Evolutionary conservation across 1,284 basidiomycete genomes (phyloP).

Genomic region (Ustilago shanxiensis): DNA sequence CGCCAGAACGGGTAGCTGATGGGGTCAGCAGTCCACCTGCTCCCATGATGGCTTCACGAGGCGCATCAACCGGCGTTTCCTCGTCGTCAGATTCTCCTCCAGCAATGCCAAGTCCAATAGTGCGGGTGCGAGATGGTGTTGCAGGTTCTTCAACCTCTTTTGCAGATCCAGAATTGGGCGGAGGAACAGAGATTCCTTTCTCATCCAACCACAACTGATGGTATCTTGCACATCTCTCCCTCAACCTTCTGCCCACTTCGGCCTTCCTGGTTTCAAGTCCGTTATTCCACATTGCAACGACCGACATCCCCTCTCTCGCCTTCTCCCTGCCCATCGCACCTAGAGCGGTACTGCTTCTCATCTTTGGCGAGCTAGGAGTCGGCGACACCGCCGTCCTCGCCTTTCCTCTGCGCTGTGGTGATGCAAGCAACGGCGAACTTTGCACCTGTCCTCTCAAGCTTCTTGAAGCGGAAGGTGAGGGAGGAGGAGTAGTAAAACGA

Average conservation of each 20-base stretch:
- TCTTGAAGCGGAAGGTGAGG: not conserved
- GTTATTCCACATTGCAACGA: slow-evolving; percentile 66
- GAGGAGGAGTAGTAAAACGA: slow-evolving; percentile 27
- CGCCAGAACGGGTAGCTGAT: slow-evolving; percentile 41
- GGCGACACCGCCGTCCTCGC: slow-evolving; percentile 10
- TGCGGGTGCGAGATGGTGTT: slow-evolving; percentile 22
- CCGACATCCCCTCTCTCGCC: slow-evolving; percentile 56
- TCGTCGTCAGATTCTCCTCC: slow-evolving; percentile 81
- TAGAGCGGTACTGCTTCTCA: slow-evolving; percentile 11
- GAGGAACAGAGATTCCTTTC: slow-evolving; percentile 26
- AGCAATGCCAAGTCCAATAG: slow-evolving; percentile 20
- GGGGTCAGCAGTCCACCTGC: slow-evolving; percentile 44
- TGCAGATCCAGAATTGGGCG: not conserved
- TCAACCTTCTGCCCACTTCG: slow-evolving; percentile 52
- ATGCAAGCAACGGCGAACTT: slow-evolving; percentile 21
- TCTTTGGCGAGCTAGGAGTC: slow-evolving; percentile 18
- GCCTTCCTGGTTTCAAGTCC: slow-evolving; percentile 62
- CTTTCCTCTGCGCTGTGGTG: slow-evolving; percentile 11
- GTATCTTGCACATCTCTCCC: slow-evolving; percentile 41
- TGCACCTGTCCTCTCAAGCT: not conserved
- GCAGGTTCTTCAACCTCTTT: slow-evolving; percentile 3
- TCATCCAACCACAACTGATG: slow-evolving; percentile 57
- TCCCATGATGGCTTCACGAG: slow-evolving; percentile 78
- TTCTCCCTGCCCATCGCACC: slow-evolving; percentile 18
- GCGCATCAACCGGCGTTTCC: slow-evolving; percentile 76